Conservation (phyloP, 148 eudicot species). For the Rhododendron ferrugineum region DNA sequence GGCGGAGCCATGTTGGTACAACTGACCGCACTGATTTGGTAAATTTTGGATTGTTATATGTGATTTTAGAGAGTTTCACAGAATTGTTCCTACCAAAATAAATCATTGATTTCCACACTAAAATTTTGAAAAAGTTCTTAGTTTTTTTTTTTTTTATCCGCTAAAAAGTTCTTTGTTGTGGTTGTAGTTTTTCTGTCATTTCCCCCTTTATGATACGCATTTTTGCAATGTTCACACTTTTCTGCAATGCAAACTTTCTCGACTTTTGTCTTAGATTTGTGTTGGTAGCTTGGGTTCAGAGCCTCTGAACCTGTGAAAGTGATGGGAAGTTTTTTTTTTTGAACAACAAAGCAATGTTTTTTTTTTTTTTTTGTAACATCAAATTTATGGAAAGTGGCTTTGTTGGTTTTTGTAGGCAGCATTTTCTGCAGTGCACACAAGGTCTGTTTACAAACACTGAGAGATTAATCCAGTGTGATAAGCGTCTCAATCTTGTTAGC, state of each 20-base stretch:
- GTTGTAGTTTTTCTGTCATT: background rate
- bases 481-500: no score
- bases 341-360: background rate
- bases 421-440: slow-evolving; percentile 51
- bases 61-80: no score
- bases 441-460: slow-evolving; percentile 64
- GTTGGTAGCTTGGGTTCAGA: background rate
- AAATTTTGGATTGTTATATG: background rate
- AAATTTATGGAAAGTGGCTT: background rate
- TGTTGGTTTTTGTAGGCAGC: slow-evolving; percentile 46
- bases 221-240: background rate
- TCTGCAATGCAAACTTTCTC: no score
- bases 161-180: background rate
- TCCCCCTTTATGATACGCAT: background rate
- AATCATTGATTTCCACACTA: no score
- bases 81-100: no score
- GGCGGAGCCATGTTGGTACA: background rate
- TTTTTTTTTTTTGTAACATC: slow-evolving; percentile 5
- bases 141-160: no score
- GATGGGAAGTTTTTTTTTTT: background rate
- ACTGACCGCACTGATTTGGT: background rate
- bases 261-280: background rate
- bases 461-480: background rate
- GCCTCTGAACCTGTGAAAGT: background rate
- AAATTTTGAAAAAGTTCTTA: background rate